Percentiles rank a stretch among this genome's conserved stretches.
Conservation (phyloP, 305 asterid genomes). For the Plantago rigida region DNA sequence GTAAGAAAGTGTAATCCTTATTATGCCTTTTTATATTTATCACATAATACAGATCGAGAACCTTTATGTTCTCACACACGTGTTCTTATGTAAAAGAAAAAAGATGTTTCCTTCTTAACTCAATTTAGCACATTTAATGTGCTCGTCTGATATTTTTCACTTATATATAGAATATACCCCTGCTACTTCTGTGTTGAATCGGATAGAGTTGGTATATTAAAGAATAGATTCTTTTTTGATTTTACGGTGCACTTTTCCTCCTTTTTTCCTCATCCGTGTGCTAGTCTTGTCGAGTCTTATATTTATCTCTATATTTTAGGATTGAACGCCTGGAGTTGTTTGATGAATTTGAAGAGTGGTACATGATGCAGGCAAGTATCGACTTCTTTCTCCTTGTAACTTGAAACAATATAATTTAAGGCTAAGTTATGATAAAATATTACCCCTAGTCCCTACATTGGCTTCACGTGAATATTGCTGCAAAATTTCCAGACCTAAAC, state of each 20-base stretch:
- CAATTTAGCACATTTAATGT: background rate
- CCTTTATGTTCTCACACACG: background rate
- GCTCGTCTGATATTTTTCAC: background rate
- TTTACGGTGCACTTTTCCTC: slow-evolving; percentile 28
- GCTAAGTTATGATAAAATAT: no score
- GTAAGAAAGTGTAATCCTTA: background rate
- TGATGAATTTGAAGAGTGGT: slow-evolving; percentile 98
- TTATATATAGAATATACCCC: background rate
- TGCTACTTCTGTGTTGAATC: no score
- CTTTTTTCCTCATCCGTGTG: slow-evolving; percentile 5
- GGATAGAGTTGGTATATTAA: no score
- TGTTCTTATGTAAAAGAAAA: background rate
- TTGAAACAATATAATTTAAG: no score
- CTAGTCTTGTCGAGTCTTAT: slow-evolving; percentile 9
- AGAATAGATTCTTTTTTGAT: slow-evolving; percentile 17
- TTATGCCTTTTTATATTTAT: background rate
- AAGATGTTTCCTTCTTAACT: background rate
- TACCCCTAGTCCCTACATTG: no score
- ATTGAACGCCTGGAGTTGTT: slow-evolving; percentile 89
- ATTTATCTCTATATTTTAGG: slow-evolving; percentile 33
- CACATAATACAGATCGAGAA: background rate
- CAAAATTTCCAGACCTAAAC: slow-evolving; percentile 15
- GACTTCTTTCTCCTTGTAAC: slow-evolving; percentile 1
- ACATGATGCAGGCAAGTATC: slow-evolving; percentile 87
- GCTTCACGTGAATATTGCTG: background rate